Evolutionary conservation across 768 basidiomycete genomes (phyloP).

Genomic region (Harrya chromipes): DNA sequence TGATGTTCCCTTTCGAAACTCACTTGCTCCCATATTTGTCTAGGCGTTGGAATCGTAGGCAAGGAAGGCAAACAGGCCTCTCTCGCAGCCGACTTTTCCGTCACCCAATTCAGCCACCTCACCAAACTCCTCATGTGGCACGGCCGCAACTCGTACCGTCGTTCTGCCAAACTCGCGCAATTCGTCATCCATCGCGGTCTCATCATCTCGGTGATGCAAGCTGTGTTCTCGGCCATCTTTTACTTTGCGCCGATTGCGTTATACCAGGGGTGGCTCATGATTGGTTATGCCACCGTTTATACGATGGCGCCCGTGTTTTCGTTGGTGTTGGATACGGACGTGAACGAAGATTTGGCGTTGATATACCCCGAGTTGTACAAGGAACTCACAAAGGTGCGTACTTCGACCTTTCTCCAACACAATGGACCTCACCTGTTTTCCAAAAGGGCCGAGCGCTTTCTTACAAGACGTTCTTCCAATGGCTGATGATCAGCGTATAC

Average conservation of each 20-base stretch:
- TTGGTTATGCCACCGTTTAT: constrained; percentile 93
- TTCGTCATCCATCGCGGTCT: constrained; percentile 98
- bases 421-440: not conserved
- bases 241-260: constrained; percentile 95
- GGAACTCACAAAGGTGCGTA: constrained; percentile 84
- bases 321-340: constrained; percentile 90
- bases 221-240: constrained; percentile 90
- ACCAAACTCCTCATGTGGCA: constrained; percentile 99
- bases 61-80: constrained; percentile 99
- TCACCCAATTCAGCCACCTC: constrained; percentile 93
- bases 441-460: constrained; percentile 86
- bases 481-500: constrained; percentile 96
- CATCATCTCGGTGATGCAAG: constrained; percentile 97
- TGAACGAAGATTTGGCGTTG: constrained; percentile 92
- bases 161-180: constrained; percentile 95
- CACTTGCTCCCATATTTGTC: not conserved
- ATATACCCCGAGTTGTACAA: constrained; percentile 98
- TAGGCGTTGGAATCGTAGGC: constrained; percentile 96
- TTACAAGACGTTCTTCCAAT: constrained; percentile 97
- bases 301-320: constrained; percentile 99
- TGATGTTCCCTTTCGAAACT: not conserved
- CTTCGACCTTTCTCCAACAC: constrained; percentile 7
- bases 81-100: constrained; percentile 97
- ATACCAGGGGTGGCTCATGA: constrained; percentile 98
- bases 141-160: constrained; percentile 96